Conservation (phyloP, 78 protist species). For the Emiliania huxleyi region DNA sequence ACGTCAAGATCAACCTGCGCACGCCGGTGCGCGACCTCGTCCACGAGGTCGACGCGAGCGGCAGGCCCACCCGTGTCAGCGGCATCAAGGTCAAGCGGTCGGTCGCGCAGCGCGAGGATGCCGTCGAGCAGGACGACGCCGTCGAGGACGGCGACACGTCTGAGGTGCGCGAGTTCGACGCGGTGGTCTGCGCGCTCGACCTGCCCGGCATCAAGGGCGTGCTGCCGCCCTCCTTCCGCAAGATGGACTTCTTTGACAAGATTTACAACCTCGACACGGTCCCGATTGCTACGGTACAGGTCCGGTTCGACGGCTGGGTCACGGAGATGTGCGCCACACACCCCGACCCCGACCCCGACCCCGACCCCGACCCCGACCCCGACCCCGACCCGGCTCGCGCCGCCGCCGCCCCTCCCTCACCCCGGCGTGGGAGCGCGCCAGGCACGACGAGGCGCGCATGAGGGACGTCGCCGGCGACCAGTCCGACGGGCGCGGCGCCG, state of each 20-base stretch:
- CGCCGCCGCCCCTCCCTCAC: too few species aligned
- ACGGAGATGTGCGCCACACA: slow-evolving; percentile 27
- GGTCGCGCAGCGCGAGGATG: too few species aligned
- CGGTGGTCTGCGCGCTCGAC: slow-evolving; percentile 15
- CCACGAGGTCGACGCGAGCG: background rate
- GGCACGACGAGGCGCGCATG: slow-evolving; percentile 7
- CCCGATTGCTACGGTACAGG: slow-evolving; percentile 48
- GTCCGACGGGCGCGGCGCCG: slow-evolving; percentile 4
- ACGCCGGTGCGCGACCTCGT: background rate
- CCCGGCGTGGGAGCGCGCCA: too few species aligned
- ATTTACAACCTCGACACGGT: slow-evolving; percentile 39
- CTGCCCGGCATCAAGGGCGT: slow-evolving; percentile 38
- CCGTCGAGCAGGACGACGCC: too few species aligned
- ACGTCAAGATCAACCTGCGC: slow-evolving; percentile 13
- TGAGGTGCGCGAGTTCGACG: background rate
- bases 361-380: too few species aligned
- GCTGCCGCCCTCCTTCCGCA: slow-evolving; percentile 36
- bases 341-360: too few species aligned
- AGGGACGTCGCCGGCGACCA: slow-evolving; percentile 13
- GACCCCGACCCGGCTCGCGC: too few species aligned
- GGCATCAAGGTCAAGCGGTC: background rate
- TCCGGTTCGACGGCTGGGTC: slow-evolving; percentile 53
- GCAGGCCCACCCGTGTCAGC: background rate
- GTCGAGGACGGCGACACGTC: too few species aligned
- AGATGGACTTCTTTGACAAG: slow-evolving; percentile 9